These are phyloP conservation scores for Backusella liffmaniae DNA, from an alignment of 192 early-diverging fungal species.

Conservation along the genomic window DNA sequence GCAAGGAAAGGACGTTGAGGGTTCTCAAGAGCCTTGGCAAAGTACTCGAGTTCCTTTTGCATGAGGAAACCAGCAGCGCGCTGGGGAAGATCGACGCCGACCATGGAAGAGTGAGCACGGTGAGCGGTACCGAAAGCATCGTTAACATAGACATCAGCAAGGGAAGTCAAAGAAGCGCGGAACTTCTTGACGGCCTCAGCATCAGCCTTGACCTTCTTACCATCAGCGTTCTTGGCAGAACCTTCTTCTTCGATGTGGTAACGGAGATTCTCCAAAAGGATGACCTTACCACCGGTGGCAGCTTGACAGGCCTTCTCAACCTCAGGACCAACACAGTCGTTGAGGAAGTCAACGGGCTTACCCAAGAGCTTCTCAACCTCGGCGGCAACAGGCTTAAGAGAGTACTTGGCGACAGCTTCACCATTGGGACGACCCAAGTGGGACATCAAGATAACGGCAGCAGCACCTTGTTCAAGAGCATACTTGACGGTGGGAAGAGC, in stretches of 20 bases:
- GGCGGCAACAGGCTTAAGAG: conserved; percentile 85
- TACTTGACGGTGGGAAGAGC: conserved; percentile 95
- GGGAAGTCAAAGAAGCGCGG: conserved; percentile 87
- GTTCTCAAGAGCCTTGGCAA: conserved; percentile 93
- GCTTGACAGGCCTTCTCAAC: conserved; percentile 77
- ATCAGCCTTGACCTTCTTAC: conserved; percentile 88
- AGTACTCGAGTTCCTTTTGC: conserved; percentile 99
- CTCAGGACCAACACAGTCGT: conserved; percentile 90
- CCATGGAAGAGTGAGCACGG: conserved; percentile 97
- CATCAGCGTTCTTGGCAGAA: conserved; percentile 83
- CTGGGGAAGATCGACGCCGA: conserved; percentile 87
- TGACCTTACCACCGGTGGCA: conserved; percentile 72
- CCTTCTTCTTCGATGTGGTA: conserved; percentile 99
- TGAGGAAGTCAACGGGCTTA: conserved; percentile 86
- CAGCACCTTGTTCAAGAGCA: conserved; percentile 82
- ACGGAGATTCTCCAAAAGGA: conserved; percentile 95
- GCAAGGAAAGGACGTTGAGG: conserved; percentile 94
- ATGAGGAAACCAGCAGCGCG: conserved; percentile 96
- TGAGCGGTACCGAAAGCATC: conserved; percentile 99
- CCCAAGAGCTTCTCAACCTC: conserved; percentile 77
- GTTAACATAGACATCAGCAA: conserved; percentile 97
- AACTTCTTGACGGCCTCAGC: conserved; percentile 80
- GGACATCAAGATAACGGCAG: conserved; percentile 91
- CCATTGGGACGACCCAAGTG: conserved; percentile 98
- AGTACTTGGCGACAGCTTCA: conserved; percentile 82